Evolutionary conservation across 352 stramenopile species (phyloP).

Genomic region (Halophytophthora polymorphica): DNA sequence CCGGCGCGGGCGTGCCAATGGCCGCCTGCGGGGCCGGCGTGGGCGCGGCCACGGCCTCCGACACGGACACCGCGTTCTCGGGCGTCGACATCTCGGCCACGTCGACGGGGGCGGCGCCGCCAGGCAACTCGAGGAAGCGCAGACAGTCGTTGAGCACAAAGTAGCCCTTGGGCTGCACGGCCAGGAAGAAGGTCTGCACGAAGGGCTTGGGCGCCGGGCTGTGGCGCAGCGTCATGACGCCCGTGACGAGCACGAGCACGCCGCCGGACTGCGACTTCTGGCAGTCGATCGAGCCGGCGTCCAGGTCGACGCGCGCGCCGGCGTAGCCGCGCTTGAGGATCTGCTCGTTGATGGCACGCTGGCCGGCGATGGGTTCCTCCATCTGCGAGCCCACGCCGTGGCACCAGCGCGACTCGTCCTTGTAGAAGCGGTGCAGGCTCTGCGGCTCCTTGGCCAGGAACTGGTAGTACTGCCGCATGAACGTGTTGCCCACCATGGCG

Average conservation of each 20-base stretch:
- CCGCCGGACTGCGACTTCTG: constrained; percentile 66
- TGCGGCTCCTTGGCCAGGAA: constrained; percentile 81
- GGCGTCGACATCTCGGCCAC: constrained; percentile 15
- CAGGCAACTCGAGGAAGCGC: constrained; percentile 75
- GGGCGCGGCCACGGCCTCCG: constrained; percentile 5
- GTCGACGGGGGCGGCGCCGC: constrained; percentile 10
- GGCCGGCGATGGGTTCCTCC: constrained; percentile 73
- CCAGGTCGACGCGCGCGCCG: constrained; percentile 75
- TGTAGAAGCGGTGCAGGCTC: constrained; percentile 88
- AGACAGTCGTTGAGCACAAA: constrained; percentile 88
- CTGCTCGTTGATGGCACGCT: constrained; percentile 80
- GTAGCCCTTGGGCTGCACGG: constrained; percentile 84
- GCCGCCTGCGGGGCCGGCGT: constrained; percentile 32
- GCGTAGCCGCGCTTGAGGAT: constrained; percentile 79
- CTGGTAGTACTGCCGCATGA: constrained; percentile 90
- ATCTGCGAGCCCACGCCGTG: constrained; percentile 79
- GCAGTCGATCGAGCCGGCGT: constrained; percentile 84
- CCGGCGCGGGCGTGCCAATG: background rate
- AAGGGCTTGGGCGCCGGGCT: constrained; percentile 63
- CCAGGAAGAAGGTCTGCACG: constrained; percentile 87
- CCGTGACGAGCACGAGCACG: constrained; percentile 84
- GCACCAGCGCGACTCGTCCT: constrained; percentile 80
- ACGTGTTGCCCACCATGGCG: constrained; percentile 76
- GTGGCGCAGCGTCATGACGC: constrained; percentile 75
- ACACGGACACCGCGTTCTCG: constrained; percentile 12